Base-by-base conservation (phyloP, 2,329 filamentous ascomycete genomes). In the Penicillium olsonii region DNA sequence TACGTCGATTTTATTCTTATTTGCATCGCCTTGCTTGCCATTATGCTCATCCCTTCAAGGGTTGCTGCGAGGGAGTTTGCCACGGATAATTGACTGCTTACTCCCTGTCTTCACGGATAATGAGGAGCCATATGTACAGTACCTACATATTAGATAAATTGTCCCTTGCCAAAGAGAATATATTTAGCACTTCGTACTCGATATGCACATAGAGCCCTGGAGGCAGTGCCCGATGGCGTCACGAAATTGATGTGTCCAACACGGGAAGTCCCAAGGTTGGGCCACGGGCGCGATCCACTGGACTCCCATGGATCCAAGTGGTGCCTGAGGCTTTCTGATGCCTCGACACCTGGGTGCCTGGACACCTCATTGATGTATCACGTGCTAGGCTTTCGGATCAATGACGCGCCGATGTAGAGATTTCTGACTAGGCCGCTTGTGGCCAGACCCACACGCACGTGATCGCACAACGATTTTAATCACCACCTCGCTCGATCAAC, bases 381-480 rank as follows among this genome's bases (percentile, higher is more conserved):
- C 45, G 38, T 48, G 45, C 22, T 5, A 24, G 22, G 8, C 22
- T 24, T 5, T 7, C 6, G 17, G 5, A 20, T 20, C 5, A 34
- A 34, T 9, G n/a, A 15, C 14, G 31, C 31, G 6, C 31, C 31
- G 31, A 15, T 22, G 29, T 34, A 45, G 34, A 26, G 24, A 11
- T 4, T 26, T 1, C 3, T 2, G 3, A n/a, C 41, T 49, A 49
- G 8, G n/a, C 47, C 15, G 1, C 9, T 40, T 49, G 24, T 17
- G 41, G 41, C 0, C 14, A 2, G 9, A 9, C 15, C 11, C 27
- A 33, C 31, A 27, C 9, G 1, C 66, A 72, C 66, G 69, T 72
- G 68, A 71, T 48, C 71, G 46, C 71, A 73, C 68, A 70, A 69
- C 60, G 53, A 68, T 67, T 70, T 71, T 69, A 69, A 67, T 52